Base-by-base conservation (phyloP, 768 basidiomycete species). In the Tricholoma sp. region DNA sequence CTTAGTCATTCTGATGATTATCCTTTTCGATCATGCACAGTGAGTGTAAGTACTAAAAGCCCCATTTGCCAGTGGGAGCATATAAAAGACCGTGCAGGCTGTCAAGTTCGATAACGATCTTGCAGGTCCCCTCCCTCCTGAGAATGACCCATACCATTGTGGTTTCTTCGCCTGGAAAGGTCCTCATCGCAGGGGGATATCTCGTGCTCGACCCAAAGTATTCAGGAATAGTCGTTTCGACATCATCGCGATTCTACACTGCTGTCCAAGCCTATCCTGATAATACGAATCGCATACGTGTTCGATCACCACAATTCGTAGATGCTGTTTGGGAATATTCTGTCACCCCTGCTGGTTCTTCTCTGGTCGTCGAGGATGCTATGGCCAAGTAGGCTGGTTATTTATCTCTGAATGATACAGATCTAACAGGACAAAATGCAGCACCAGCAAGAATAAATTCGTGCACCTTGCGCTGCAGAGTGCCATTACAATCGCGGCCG, bases 171-270 rank as follows among this genome's bases (percentile, higher is more conserved):
- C 91, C 96, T 9, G 96, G 96, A 60, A 99, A 99, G 72, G 95
- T 97, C 52, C 82, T 99, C 55, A 71, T 97, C 55, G 93, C 95
- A 9, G 97, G 97, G 2, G 97, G 97, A 1, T 99, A 98, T 75
- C 89, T 99, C 61, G 93, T 99, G 27, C 88, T 98, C 59, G 94
- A 98, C 71, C 86, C 83, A 18, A 74, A 79, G 5, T 93, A 91
- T 68, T 84, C 88, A 29, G 97, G 96, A 51, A 73, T 91, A 58
- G 94, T 95, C 46, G 81, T 98, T 46, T 91, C 94, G 0, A 94
- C 96, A 14, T 92, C 92, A 10, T 93, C 94, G 19, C 84, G 97
- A 39, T 98, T 99, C 75, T 98, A 95, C 72, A 86, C 94, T 21
- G 82, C 85, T 63, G 76, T 95, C 50, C 77, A 73, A 50, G 67